Conservation (phyloP, 2,329 filamentous ascomycete species). For the Blastomyces silverae region DNA sequence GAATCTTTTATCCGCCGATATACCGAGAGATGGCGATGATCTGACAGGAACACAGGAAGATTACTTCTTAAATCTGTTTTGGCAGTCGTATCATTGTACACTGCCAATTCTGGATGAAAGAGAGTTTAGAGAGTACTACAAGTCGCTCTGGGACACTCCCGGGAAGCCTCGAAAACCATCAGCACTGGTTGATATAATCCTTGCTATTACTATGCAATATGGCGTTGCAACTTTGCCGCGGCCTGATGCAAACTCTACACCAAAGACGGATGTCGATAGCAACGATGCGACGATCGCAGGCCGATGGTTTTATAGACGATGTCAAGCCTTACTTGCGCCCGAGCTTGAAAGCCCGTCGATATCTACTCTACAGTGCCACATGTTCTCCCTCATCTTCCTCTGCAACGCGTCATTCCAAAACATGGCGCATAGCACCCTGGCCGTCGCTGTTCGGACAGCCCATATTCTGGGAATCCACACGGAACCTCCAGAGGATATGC, state of each 20-base stretch:
- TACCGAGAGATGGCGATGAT: conserved; percentile 23
- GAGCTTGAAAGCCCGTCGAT: conserved; percentile 46
- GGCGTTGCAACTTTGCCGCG: conserved; percentile 29
- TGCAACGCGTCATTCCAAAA: conserved; percentile 46
- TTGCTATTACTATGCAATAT: conserved; percentile 49
- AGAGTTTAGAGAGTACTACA: conserved; percentile 43
- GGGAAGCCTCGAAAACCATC: conserved; percentile 38
- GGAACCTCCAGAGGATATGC: conserved; percentile 38
- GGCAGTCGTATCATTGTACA: conserved; percentile 42
- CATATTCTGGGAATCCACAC: conserved; percentile 46
- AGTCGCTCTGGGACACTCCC: conserved; percentile 36
- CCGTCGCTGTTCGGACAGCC: conserved; percentile 42
- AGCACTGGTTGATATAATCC: conserved; percentile 48
- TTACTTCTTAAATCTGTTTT: conserved; percentile 44
- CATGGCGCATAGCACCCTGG: conserved; percentile 40
- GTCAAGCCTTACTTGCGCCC: conserved; percentile 40
- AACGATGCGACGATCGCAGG: conserved; percentile 42
- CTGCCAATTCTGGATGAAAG: conserved; percentile 42
- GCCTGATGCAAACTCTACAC: conserved; percentile 7
- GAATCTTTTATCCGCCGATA: conserved; percentile 18
- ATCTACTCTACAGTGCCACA: conserved; percentile 45
- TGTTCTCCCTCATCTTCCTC: conserved; percentile 44
- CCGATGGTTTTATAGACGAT: conserved; percentile 44
- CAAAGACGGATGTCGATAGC: conserved; percentile 21
- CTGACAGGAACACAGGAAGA: conserved; percentile 43